Evolutionary conservation across 768 basidiomycete species (phyloP).

Genomic region (Crepidotus variabilis): DNA sequence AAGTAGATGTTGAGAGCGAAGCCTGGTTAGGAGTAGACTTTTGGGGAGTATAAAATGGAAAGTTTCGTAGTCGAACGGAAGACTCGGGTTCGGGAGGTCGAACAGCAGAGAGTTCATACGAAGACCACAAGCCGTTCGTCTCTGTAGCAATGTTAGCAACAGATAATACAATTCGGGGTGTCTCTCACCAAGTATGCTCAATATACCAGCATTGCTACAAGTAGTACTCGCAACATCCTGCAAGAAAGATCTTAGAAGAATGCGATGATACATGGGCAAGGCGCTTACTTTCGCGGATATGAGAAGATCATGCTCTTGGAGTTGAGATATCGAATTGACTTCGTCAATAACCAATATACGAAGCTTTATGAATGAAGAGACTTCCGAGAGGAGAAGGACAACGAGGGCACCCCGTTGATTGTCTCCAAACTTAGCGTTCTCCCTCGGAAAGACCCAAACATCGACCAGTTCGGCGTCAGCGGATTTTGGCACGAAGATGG

Average conservation of each 20-base stretch:
- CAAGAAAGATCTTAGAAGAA: constrained; percentile 2
- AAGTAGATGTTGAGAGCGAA: constrained; percentile 24
- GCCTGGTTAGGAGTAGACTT: constrained; percentile 16
- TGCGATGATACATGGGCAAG: constrained; percentile 16
- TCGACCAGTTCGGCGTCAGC: constrained; percentile 12
- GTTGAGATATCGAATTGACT: constrained; percentile 25
- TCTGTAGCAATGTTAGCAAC: constrained; percentile 27
- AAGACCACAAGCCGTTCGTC: constrained; percentile 39
- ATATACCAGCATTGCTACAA: constrained; percentile 43
- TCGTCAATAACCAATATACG: constrained; percentile 30
- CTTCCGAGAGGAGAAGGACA: constrained; percentile 15
- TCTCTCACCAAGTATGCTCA: constrained; percentile 52
- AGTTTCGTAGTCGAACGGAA: constrained; percentile 27
- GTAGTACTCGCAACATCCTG: constrained; percentile 37
- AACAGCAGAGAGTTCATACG: constrained; percentile 24
- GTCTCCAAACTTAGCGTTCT: constrained; percentile 8
- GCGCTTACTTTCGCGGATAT: constrained; percentile 20
- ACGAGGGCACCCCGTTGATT: constrained; percentile 15
- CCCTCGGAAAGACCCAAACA: constrained; percentile 16
- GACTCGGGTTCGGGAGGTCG: constrained; percentile 8
- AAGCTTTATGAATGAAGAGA: constrained; percentile 19
- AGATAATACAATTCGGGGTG: too few relatives aligned
- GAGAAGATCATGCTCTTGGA: constrained; percentile 25
- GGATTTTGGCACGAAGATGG: constrained; percentile 9
- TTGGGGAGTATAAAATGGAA: constrained; percentile 23